A percentile compares a stretch with the other conserved stretches of the same genome.
Evolutionary conservation across 2,329 filamentous ascomycete genomes (phyloP).

Genomic region (Phaeosphaeriaceae sp.): DNA sequence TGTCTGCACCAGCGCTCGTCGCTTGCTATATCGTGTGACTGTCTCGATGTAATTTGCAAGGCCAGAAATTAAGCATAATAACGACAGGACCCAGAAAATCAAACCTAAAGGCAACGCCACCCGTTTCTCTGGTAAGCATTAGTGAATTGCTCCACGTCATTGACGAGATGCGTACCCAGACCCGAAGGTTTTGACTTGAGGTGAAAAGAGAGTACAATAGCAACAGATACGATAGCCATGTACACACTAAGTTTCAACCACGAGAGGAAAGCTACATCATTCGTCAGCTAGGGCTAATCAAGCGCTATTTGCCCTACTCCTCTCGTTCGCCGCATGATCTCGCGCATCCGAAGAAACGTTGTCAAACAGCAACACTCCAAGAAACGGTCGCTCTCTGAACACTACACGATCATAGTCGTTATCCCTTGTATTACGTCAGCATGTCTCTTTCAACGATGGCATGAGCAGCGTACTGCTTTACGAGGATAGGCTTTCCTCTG

Average conservation of each 20-base stretch:
- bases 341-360: constrained; percentile 77
- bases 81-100: constrained; percentile 83
- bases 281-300: constrained; percentile 8
- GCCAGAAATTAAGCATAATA: constrained; percentile 78
- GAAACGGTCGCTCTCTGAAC: constrained; percentile 67
- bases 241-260: constrained; percentile 90
- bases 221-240: constrained; percentile 86
- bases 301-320: constrained; percentile 55
- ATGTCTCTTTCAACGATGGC: not conserved
- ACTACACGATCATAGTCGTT: constrained; percentile 52
- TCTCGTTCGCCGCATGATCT: constrained; percentile 80
- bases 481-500: constrained; percentile 55
- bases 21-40: constrained; percentile 80
- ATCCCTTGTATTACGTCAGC: constrained; percentile 32
- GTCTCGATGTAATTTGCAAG: constrained; percentile 85
- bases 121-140: constrained; percentile 65
- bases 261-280: constrained; percentile 74
- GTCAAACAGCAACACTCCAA: constrained; percentile 74
- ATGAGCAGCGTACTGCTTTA: constrained; percentile 45
- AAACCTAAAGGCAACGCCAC: constrained; percentile 85
- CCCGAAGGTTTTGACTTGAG: constrained; percentile 70
- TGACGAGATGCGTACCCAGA: constrained; percentile 18
- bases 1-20: constrained; percentile 84
- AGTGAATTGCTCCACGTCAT: not conserved
- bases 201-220: constrained; percentile 93